phyloP scores from a whole-genome alignment of 2,329 filamentous ascomycete species.

The Neofusicoccum ribis region DNA sequence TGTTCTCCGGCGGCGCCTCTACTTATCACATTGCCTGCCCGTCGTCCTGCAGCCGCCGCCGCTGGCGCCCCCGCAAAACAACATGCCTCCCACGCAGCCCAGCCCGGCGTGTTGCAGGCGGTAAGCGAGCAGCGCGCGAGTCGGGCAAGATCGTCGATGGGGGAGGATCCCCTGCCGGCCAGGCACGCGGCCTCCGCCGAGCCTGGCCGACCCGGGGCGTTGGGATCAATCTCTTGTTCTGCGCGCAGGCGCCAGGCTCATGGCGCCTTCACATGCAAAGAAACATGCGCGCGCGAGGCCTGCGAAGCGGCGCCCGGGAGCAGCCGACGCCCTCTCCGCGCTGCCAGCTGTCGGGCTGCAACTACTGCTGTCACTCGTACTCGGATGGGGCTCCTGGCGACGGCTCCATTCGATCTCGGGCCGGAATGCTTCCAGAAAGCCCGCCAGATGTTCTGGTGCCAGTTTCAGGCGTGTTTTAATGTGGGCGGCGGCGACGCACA shows the following conservation, averaged over 20 bases:
- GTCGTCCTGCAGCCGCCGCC: neutral
- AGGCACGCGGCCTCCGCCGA: constrained; percentile 21
- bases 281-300: neutral
- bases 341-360: neutral
- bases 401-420: constrained; percentile 1
- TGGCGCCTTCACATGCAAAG: constrained; percentile 17
- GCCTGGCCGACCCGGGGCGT: constrained; percentile 16
- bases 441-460: constrained; percentile 4
- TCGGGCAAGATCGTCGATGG: constrained; percentile 20
- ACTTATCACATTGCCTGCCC: neutral
- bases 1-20: neutral
- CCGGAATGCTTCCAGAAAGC: constrained; percentile 5
- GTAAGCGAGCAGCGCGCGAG: constrained; percentile 12
- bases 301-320: neutral
- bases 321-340: constrained; percentile 8
- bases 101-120: constrained; percentile 14
- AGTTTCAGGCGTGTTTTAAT: constrained; percentile 16
- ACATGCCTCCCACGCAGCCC: constrained; percentile 10
- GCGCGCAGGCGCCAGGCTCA: constrained; percentile 4
- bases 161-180: constrained; percentile 18
- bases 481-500: constrained; percentile 6
- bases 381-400: neutral
- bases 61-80: constrained; percentile 15
- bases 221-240: constrained; percentile 18
- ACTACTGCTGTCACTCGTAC: neutral